phyloP scores from a whole-genome alignment of 2,329 filamentous ascomycete species.

The Davidsoniella neocaledoniae region DNA sequence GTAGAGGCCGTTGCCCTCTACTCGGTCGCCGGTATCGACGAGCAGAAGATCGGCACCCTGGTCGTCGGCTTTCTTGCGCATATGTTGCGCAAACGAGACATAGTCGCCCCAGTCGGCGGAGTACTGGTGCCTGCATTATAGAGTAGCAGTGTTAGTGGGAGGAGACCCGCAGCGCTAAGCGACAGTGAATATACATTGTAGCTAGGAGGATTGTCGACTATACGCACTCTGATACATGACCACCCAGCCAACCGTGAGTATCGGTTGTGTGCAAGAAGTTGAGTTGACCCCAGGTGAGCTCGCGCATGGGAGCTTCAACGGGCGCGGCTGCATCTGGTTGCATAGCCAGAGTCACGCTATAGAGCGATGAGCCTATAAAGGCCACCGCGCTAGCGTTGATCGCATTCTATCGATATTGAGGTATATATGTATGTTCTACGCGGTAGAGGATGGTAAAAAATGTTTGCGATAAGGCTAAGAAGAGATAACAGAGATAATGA shows the following conservation, averaged over 20 bases:
- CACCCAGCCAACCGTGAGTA: conserved; percentile 88
- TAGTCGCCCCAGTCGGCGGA: conserved; percentile 98
- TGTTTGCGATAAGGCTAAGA: too few species aligned
- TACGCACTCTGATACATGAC: conserved; percentile 73
- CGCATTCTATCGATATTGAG: neutral
- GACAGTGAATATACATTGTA: neutral
- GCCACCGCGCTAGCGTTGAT: neutral
- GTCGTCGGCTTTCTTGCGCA: conserved; percentile 62
- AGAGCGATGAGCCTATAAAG: conserved; percentile 10
- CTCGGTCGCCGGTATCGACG: conserved; percentile 84
- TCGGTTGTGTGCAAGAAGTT: conserved; percentile 97
- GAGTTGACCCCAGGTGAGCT: conserved; percentile 79
- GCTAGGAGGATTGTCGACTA: neutral
- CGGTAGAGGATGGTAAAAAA: too few species aligned
- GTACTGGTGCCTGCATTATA: conserved; percentile 54
- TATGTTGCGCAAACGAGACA: conserved; percentile 73
- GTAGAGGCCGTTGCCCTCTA: conserved; percentile 90
- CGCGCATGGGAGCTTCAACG: conserved; percentile 62
- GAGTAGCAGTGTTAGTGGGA: neutral
- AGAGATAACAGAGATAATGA: too few species aligned
- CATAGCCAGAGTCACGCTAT: conserved; percentile 28
- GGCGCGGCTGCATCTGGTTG: conserved; percentile 73
- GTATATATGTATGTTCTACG: too few species aligned
- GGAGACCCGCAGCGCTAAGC: neutral
- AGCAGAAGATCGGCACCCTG: conserved; percentile 72